Evolutionary conservation across 805 yeast genomes (phyloP), one percentile per base, ranked within the genome.

Genomic region (Saccharomycopsis schoenii): DNA sequence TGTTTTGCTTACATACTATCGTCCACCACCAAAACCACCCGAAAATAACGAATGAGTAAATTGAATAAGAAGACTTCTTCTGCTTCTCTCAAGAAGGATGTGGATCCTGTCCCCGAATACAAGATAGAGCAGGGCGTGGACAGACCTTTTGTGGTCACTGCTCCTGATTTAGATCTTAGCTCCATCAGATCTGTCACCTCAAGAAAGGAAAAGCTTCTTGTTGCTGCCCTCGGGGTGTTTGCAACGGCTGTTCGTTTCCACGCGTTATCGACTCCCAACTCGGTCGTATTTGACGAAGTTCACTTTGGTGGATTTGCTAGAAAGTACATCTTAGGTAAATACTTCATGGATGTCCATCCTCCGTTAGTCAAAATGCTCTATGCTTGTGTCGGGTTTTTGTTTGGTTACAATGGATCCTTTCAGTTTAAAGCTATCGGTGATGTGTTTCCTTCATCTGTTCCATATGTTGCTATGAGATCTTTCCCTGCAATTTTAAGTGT

Each of bases 301-400:
- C 96, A 89, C 73, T 94, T 94, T 68, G 99, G 99, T 61, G 96
- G 96, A n/a, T 94, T 93, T 74, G 96, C 97, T 39, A 80, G 86
- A 62, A 84, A 88, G 73, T 94, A 91, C 74, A 79, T 84, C 59
- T 72, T 74, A 59, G 88, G 89, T 19, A 72, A 72, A 17, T 86
- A 77, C 69, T 87, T 86, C 72, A 78, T 86, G 81, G 92, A 85
- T 70, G 86, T 83, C 54, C 88, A 87, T 69, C 96, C 96, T 9
- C 96, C 96, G 4, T 76, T 88, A 66, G 87, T 88, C 43, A 84
- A 86, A 69, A 80, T 88, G 84, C 71, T 88, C 56, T 87, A 79
- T 72, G 94, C 92, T 1, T 87, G 85, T 57, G 80, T 87, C 60
- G 89, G 82, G 0, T 72, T 79, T 39, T 63, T 85, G 12, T 89